phyloP scores from a whole-genome alignment of 148 eudicot species.

The Salicornia ramosissima region DNA sequence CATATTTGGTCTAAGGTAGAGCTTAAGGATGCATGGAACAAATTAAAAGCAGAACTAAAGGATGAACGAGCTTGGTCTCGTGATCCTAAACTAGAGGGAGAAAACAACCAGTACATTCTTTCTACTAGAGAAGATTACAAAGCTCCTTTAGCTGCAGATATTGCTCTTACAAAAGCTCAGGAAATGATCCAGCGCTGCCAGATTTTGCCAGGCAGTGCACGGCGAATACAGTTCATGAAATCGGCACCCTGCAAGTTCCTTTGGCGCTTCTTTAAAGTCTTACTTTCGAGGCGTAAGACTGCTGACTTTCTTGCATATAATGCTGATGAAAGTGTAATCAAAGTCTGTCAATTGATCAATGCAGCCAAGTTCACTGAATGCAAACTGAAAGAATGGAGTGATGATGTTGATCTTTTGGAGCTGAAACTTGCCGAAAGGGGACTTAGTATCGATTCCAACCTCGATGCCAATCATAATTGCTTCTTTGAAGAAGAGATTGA shows the following conservation, averaged over 20 bases:
- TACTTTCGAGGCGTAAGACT: slow-evolving; percentile 30
- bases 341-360: slow-evolving; percentile 38
- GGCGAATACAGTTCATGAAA: slow-evolving; percentile 36
- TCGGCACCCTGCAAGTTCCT: slow-evolving; percentile 35
- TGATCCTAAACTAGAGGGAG: slow-evolving; percentile 20
- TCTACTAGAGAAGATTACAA: slow-evolving; percentile 41
- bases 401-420: slow-evolving; percentile 44
- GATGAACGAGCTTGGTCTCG: slow-evolving; percentile 37
- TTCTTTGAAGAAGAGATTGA: slow-evolving; percentile 47
- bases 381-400: slow-evolving; percentile 45
- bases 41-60: slow-evolving; percentile 40
- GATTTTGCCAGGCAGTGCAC: slow-evolving; percentile 34
- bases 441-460: neutral
- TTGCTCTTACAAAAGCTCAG: slow-evolving; percentile 42
- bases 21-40: slow-evolving; percentile 46
- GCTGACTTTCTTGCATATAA: slow-evolving; percentile 21
- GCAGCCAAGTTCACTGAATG: slow-evolving; percentile 42
- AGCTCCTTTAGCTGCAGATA: slow-evolving; percentile 46
- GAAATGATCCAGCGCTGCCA: slow-evolving; percentile 45
- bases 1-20: slow-evolving; percentile 47
- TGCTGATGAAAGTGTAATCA: slow-evolving; percentile 28
- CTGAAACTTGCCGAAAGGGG: slow-evolving; percentile 37
- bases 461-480: slow-evolving; percentile 13
- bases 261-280: slow-evolving; percentile 34
- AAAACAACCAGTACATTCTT: slow-evolving; percentile 28